Base-by-base conservation (phyloP, 2,329 filamentous ascomycete species). In the Fusarium chlamydosporum region DNA sequence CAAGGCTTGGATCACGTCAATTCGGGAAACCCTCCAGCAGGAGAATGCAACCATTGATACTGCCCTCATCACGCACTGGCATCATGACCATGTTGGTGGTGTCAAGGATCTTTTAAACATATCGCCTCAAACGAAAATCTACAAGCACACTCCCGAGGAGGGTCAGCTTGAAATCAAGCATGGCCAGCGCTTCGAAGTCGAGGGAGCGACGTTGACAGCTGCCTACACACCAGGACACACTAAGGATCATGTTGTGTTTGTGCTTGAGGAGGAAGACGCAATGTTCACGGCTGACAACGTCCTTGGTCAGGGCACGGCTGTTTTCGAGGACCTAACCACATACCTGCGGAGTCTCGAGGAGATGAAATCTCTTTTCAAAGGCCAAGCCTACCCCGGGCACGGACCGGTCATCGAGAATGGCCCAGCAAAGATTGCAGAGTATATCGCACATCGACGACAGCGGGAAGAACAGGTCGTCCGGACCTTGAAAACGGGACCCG, bases 281-380 rank as follows among this genome's bases (percentile, higher is more conserved):
- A 89, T 97, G 81, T 96, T 97, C 78, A 96, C 93, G 0, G 94
- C 91, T 8, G 94, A 97, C 79, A 96, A 95, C 76, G 91, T 97
- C 3, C 84, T 97, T 3, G 94, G 94, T 1, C 92, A 97, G 63
- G 93, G 93, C 13, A 96, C 92, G 3, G 89, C 92, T 5, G 92
- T 96, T 0, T 96, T 96, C 71, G 92, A 96, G 77, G 88, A 96
- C 67, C 83, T 97, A 10, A 78, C 81, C 2, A 80, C 82, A 0
- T 97, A 96, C 76, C 82, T 96, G 66, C 75, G 78, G 20, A 93
- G 89, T 61, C 82, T 97, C 13, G 83, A 88, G 38, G 84, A 84
- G 67, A 96, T 97, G 93, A 82, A 84, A 45, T 78, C 79, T 23
- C 81, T 89, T 8, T 92, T 92, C 71, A 79, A 78, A 1, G 91